Evolutionary conservation across 371 early-diverging fungal genomes (phyloP).

Genomic region (Coemansia sp.): DNA sequence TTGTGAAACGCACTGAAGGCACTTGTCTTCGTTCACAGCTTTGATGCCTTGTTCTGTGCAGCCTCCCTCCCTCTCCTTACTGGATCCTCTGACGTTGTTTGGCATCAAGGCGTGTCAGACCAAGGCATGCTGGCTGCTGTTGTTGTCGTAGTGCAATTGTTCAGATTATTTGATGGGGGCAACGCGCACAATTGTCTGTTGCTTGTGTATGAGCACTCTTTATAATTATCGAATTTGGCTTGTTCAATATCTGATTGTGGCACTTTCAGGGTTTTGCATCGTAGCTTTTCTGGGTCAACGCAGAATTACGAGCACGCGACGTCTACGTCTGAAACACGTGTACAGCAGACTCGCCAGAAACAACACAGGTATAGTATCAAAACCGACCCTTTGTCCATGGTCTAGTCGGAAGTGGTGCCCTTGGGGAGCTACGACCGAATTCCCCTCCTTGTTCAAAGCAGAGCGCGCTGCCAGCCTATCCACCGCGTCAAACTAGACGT

Average conservation of each 20-base stretch:
- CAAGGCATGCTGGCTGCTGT: neutral
- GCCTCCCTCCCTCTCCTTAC: neutral
- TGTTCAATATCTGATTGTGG: slow-evolving; percentile 10
- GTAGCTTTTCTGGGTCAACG: neutral
- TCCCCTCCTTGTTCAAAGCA: neutral
- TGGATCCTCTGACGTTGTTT: neutral
- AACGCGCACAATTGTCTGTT: slow-evolving; percentile 2
- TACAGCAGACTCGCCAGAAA: neutral
- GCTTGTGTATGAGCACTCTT: neutral
- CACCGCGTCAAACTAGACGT: neutral
- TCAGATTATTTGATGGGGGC: neutral
- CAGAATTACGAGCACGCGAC: slow-evolving; percentile 3
- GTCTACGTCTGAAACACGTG: neutral
- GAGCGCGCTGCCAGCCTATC: neutral
- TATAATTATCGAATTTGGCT: slow-evolving; percentile 1
- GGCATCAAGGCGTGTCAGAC: neutral
- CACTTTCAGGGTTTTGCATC: slow-evolving; percentile 9
- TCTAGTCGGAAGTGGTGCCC: neutral
- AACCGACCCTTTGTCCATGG: neutral
- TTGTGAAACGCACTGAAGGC: neutral
- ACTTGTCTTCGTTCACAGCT: neutral
- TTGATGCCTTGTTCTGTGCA: neutral
- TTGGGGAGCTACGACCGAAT: neutral
- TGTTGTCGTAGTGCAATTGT: neutral
- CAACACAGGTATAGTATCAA: slow-evolving; percentile 13